phyloP scores from a whole-genome alignment of 441 rosid genomes.

The Arabidopsis hybrid region DNA sequence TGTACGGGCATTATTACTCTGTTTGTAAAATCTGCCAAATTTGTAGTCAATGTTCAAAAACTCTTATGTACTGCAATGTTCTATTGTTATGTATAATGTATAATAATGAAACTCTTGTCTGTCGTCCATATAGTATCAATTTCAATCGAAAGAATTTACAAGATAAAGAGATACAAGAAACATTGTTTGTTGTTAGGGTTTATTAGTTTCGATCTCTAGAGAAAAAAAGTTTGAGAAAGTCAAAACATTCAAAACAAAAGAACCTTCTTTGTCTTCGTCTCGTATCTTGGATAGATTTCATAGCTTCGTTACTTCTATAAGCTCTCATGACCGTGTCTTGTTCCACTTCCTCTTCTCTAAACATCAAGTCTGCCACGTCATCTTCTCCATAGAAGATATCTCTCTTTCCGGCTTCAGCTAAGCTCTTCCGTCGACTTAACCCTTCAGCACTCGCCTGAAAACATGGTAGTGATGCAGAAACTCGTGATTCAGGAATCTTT shows the following conservation, averaged over 20 bases:
- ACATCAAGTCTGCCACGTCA: constrained; percentile 42
- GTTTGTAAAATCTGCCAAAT: constrained; percentile 29
- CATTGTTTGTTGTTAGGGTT: no score
- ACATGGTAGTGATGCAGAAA: constrained; percentile 15
- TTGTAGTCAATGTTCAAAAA: constrained; percentile 20
- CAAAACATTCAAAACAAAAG: constrained; percentile 36
- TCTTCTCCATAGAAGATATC: constrained; percentile 48
- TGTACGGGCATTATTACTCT: constrained; percentile 15
- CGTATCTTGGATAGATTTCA: constrained; percentile 31
- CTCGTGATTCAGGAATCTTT: constrained; percentile 13
- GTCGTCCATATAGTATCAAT: not conserved
- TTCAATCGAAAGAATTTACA: not conserved
- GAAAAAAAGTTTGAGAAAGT: constrained; percentile 42
- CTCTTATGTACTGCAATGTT: constrained; percentile 24
- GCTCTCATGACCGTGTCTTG: constrained; percentile 48
- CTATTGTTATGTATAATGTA: constrained; percentile 20
- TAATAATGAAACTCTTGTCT: constrained; percentile 1
- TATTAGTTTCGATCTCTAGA: constrained; percentile 10
- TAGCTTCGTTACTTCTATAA: constrained; percentile 46
- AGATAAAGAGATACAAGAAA: not conserved
- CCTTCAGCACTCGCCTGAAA: constrained; percentile 16
- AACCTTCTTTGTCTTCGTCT: constrained; percentile 15
- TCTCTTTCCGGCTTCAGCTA: constrained; percentile 3
- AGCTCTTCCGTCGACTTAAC: constrained; percentile 10
- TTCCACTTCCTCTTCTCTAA: constrained; percentile 34